Conservation (phyloP, 371 early-diverging fungal genomes). For the Apophysomyces sp. region DNA sequence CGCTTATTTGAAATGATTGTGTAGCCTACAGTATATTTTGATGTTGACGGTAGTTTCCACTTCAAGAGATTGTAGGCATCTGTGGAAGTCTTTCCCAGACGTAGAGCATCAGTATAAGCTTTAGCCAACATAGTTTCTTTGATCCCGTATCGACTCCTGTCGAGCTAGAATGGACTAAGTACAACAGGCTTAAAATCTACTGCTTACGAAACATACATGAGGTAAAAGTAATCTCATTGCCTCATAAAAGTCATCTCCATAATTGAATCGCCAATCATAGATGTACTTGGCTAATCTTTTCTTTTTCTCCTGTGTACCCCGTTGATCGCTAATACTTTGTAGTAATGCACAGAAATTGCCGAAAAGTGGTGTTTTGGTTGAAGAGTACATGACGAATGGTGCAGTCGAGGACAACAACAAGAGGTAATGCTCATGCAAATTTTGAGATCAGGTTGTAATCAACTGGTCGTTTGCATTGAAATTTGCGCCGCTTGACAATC, state of each 20-base stretch:
- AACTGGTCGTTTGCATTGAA: no score
- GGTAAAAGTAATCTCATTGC: slow-evolving; percentile 72
- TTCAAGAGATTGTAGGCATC: slow-evolving; percentile 58
- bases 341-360: slow-evolving; percentile 17
- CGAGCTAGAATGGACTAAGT: slow-evolving; percentile 41
- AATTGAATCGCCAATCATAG: slow-evolving; percentile 47
- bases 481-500: no score
- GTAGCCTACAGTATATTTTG: slow-evolving; percentile 28
- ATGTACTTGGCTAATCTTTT: slow-evolving; percentile 15
- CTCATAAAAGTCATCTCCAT: slow-evolving; percentile 51
- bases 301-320: slow-evolving; percentile 29
- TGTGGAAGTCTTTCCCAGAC: slow-evolving; percentile 45
- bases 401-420: neutral
- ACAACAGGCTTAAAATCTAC: neutral
- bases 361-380: slow-evolving; percentile 11
- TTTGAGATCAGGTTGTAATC: no score
- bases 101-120: slow-evolving; percentile 59
- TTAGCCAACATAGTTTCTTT: slow-evolving; percentile 71
- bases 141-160: slow-evolving; percentile 65
- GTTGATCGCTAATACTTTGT: slow-evolving; percentile 9
- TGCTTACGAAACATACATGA: slow-evolving; percentile 37
- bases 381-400: neutral
- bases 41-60: slow-evolving; percentile 54
- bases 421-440: no score
- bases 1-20: neutral